Evolutionary conservation across 192 early-diverging fungal genomes (phyloP).

Genomic region (Martensiomyces pterosporus): DNA sequence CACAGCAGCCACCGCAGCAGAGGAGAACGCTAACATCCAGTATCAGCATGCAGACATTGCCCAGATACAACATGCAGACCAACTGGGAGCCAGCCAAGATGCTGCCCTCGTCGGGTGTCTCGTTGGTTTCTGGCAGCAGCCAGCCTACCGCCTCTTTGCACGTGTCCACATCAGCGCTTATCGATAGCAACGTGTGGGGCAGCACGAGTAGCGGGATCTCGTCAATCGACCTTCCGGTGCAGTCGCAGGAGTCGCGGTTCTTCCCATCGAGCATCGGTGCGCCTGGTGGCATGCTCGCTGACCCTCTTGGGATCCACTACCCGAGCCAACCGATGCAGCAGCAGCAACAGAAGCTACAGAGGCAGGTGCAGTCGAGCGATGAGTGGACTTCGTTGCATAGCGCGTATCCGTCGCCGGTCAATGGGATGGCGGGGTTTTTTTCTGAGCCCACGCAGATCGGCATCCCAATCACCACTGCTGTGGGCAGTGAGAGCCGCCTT

Average conservation of each 20-base stretch:
- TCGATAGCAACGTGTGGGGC: conserved; percentile 43
- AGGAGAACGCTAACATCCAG: conserved; percentile 31
- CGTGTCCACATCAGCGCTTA: conserved; percentile 32
- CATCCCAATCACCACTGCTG: too few relatives aligned
- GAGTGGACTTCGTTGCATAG: conserved; percentile 30
- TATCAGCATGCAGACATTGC: conserved; percentile 45
- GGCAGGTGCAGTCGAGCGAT: conserved; percentile 41
- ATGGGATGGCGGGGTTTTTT: background rate
- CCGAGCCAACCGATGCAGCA: conserved; percentile 4
- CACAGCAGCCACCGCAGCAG: too few relatives aligned
- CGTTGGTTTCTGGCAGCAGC: too few relatives aligned
- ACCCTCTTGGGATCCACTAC: conserved; percentile 17
- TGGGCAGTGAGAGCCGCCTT: conserved; percentile 1
- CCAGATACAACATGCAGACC: conserved; percentile 23
- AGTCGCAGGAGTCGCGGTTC: conserved; percentile 33
- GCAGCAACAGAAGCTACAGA: conserved; percentile 35
- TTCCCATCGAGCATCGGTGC: conserved; percentile 14
- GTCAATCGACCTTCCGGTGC: conserved; percentile 1
- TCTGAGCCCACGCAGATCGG: background rate
- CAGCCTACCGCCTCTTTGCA: conserved; percentile 17
- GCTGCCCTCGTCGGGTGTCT: too few relatives aligned
- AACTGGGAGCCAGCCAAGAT: conserved; percentile 29
- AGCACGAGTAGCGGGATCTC: conserved; percentile 9
- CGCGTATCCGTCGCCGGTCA: background rate
- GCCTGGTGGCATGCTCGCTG: conserved; percentile 1